Percentiles rank a stretch among this genome's conserved stretches.
Conservation (phyloP, 805 yeast species). For the Dipodascopsis tothii region DNA sequence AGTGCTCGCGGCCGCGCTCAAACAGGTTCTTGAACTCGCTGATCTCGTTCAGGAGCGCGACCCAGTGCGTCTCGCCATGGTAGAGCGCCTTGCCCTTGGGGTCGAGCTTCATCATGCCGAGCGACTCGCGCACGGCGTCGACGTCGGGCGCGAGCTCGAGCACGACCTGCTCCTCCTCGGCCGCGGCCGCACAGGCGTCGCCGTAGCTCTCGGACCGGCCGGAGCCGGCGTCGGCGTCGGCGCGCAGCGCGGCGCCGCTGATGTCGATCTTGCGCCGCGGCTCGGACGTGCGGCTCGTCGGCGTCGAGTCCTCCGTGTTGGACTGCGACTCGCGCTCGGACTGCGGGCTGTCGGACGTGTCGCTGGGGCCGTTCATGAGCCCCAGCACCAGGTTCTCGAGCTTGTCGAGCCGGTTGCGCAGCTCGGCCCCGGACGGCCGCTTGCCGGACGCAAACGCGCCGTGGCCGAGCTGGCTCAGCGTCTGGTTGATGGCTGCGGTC, state of each 20-base stretch:
- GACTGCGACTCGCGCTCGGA: too few species aligned
- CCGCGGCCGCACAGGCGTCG: background rate
- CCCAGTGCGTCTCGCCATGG: conserved; percentile 34
- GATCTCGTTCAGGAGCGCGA: conserved; percentile 28
- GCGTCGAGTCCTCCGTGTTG: too few species aligned
- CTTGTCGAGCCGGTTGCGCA: conserved; percentile 27
- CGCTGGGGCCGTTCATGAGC: too few species aligned
- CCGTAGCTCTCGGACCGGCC: too few species aligned
- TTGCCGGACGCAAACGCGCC: conserved; percentile 2
- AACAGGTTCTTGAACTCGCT: conserved; percentile 19
- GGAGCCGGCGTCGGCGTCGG: background rate
- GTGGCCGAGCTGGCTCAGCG: conserved; percentile 5
- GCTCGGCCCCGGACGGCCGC: conserved; percentile 19
- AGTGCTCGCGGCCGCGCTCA: conserved; percentile 8
- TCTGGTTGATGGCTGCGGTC: conserved; percentile 3
- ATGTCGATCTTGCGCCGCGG: too few species aligned
- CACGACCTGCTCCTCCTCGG: background rate
- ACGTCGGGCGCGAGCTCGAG: conserved; percentile 12
- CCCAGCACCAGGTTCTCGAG: conserved; percentile 29
- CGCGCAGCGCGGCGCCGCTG: too few species aligned
- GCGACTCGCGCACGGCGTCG: conserved; percentile 27
- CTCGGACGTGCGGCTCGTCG: too few species aligned
- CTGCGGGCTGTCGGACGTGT: too few species aligned
- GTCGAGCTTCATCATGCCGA: conserved; percentile 33
- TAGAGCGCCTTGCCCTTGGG: conserved; percentile 29